Evolutionary conservation across 805 yeast species (phyloP).

Genomic region (Candida pseudoglaebosa): DNA sequence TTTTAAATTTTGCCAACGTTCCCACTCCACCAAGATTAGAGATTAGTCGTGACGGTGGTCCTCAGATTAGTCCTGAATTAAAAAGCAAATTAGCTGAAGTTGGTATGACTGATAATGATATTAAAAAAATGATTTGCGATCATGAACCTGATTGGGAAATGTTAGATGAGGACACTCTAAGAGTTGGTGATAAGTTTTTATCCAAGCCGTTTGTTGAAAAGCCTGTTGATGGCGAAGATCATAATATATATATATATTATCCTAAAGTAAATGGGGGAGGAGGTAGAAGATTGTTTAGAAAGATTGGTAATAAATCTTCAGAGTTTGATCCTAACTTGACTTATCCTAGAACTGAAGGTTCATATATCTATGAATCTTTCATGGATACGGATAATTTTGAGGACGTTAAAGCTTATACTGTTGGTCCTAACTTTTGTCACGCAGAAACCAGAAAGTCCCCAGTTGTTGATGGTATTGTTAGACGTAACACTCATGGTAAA

Average conservation of each 20-base stretch:
- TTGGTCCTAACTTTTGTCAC: constrained; percentile 86
- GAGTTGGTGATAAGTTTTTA: constrained; percentile 67
- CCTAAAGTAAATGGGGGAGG: constrained; percentile 92
- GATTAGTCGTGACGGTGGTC: constrained; percentile 96
- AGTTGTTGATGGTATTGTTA: constrained; percentile 97
- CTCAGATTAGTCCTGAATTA: constrained; percentile 64
- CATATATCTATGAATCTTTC: constrained; percentile 87
- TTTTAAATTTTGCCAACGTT: constrained; percentile 77
- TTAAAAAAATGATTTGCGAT: constrained; percentile 60
- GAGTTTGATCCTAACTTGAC: constrained; percentile 84
- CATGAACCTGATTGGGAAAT: constrained; percentile 80
- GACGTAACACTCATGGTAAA: constrained; percentile 96
- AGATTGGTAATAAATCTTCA: constrained; percentile 94
- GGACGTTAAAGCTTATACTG: constrained; percentile 98
- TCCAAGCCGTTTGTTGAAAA: constrained; percentile 95
- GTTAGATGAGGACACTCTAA: constrained; percentile 74
- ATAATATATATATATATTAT: constrained; percentile 90
- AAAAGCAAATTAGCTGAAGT: constrained; percentile 41
- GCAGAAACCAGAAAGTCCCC: constrained; percentile 99
- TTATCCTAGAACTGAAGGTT: constrained; percentile 81
- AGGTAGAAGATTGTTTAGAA: constrained; percentile 88
- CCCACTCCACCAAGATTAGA: constrained; percentile 87
- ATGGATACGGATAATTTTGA: constrained; percentile 98
- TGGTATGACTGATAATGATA: constrained; percentile 38
- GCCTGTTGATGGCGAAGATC: constrained; percentile 99